A percentile compares a stretch with the other conserved stretches of the same genome.
Conservation (phyloP, 2,329 filamentous ascomycete genomes). For the Exophiala lecanii-corni region DNA sequence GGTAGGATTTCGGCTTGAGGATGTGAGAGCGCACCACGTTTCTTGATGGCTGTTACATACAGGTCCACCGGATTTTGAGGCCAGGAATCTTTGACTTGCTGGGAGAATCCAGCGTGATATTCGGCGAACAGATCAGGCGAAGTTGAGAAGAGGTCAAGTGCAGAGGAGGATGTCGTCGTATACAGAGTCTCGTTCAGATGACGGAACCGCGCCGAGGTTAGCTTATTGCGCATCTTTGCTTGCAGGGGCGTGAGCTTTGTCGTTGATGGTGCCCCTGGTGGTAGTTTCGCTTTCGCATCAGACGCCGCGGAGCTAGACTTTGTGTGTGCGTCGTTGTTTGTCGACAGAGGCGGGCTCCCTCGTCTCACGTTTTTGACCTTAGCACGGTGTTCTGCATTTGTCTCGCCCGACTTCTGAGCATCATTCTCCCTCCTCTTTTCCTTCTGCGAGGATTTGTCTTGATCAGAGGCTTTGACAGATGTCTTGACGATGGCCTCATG, state of each 20-base stretch:
- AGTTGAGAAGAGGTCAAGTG: slow-evolving; percentile 74
- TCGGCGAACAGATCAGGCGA: slow-evolving; percentile 92
- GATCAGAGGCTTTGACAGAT: not conserved
- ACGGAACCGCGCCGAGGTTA: slow-evolving; percentile 90
- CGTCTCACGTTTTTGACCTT: not conserved
- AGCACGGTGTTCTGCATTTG: not conserved
- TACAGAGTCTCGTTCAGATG: slow-evolving; percentile 97
- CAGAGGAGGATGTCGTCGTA: slow-evolving; percentile 78
- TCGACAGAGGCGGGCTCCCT: no score
- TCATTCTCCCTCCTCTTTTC: not conserved
- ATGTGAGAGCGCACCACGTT: slow-evolving; percentile 46
- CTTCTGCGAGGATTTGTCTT: not conserved
- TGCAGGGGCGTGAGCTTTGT: slow-evolving; percentile 84
- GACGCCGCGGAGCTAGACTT: slow-evolving; percentile 1
- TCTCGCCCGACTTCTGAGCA: not conserved
- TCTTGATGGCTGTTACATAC: slow-evolving; percentile 68
- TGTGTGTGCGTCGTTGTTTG: not conserved
- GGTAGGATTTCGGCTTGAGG: slow-evolving; percentile 33
- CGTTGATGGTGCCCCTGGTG: slow-evolving; percentile 40
- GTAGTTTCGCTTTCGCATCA: slow-evolving; percentile 27
- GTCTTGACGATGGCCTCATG: not conserved
- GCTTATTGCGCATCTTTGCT: slow-evolving; percentile 88
- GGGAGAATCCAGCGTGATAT: slow-evolving; percentile 93
- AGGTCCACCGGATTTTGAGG: slow-evolving; percentile 91
- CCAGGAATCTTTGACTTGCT: slow-evolving; percentile 86